Evolutionary conservation across 768 basidiomycete species (phyloP), one percentile per base, ranked within the genome.

Genomic region (Russula olivacea): DNA sequence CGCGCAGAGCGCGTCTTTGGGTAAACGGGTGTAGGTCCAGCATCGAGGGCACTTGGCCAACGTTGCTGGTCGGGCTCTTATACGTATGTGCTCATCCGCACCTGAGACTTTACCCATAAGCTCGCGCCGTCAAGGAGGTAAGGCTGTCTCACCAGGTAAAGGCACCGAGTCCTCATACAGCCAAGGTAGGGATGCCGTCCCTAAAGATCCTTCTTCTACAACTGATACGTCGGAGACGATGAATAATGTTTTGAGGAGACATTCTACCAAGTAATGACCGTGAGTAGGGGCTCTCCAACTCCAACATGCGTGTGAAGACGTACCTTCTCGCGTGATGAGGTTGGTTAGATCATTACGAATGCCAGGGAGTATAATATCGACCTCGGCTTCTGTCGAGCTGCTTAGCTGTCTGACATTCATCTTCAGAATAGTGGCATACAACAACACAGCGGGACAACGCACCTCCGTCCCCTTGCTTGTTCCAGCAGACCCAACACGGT

Each of bases 41-140:
- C 96, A 98, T 17, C 95, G 82, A 25, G 93, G 91, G 72, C 96
- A 98, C 72, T 96, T 95, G 23, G 76, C 70, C 56, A 74, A 64
- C 4, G 73, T 75, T 12, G 91, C 83, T 17, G 90, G 87, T 19
- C 79, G 77, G n/a, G 90, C 76, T 15, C 81, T 79, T 58, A 92
- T 74, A 0, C 73, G 75, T 3, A 86, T 61, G 14, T 64, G 58
- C 23, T 69, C 68, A 3, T 68, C 66, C n/a, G 61, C 59, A 52
- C 58, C 72, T 69, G 59, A 34, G 32, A 6, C 12, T 45, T 17
- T 70, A 21, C 40, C 38, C 23, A 38, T 52, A 41, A 51, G 38
- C 17, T 34, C 19, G 15, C 19, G 23, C 19, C 17, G 11, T 6
- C 11, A 9, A 43, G 10, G 49, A 61, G 32, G 15, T 10, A 32